Conservation (phyloP, 371 early-diverging fungal species). For the Entomophthora muscae region DNA sequence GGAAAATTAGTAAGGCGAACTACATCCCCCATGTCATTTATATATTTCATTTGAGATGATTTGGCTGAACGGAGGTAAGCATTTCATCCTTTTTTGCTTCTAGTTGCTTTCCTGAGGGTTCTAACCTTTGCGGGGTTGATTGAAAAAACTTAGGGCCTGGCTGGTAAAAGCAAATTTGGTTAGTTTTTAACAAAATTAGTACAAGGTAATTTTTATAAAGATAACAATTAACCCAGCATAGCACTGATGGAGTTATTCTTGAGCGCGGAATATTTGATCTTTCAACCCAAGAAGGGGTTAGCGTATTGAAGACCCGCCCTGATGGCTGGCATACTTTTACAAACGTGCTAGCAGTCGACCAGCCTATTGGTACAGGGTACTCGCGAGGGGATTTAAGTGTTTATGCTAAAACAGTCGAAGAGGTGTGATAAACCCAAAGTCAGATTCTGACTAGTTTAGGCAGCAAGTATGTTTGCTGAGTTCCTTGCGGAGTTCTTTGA, state of each 20-base stretch:
- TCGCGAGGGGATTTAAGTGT: slow-evolving; percentile 8
- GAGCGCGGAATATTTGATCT: slow-evolving; percentile 38
- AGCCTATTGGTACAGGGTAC: slow-evolving; percentile 74
- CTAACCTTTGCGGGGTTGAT: not conserved
- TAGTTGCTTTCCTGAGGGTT: too few relatives aligned
- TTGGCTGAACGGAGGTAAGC: slow-evolving; percentile 71
- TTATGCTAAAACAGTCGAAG: slow-evolving; percentile 7
- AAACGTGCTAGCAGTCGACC: slow-evolving; percentile 58
- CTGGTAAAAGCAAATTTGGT: slow-evolving; percentile 13
- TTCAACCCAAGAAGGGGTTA: slow-evolving; percentile 32
- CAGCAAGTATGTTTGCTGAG: slow-evolving; percentile 26
- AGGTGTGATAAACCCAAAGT: too few relatives aligned
- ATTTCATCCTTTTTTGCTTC: not conserved
- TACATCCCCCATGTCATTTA: too few relatives aligned
- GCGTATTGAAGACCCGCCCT: slow-evolving; percentile 25
- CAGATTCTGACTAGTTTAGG: too few relatives aligned
- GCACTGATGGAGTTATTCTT: slow-evolving; percentile 72
- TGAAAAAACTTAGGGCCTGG: slow-evolving; percentile 15
- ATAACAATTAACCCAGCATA: slow-evolving; percentile 15
- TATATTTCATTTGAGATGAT: too few relatives aligned
- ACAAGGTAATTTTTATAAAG: slow-evolving; percentile 15
- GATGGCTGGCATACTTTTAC: slow-evolving; percentile 58
- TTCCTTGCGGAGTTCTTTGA: slow-evolving; percentile 43
- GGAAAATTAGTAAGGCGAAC: too few relatives aligned
- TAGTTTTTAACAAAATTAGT: slow-evolving; percentile 9